Evolutionary conservation across 345 rosid species (phyloP).

Genomic region (Adansonia digitata): DNA sequence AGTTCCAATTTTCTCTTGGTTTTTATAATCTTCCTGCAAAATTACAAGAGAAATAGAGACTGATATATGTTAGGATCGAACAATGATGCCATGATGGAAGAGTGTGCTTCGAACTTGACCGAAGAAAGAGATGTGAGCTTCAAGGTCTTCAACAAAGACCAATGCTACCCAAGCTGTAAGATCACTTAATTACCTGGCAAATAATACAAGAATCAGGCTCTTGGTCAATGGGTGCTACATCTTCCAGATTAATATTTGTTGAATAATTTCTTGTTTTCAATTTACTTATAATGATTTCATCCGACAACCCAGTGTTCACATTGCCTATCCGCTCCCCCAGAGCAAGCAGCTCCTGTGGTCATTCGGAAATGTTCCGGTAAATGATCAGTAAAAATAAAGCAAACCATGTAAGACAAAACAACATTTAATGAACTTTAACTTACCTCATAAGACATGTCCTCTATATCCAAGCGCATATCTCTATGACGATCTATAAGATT

Average conservation of each 20-base stretch:
- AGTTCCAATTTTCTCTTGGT: constrained; percentile 48
- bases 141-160: background rate
- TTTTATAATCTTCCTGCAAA: constrained; percentile 57
- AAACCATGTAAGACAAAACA: background rate
- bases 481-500: constrained; percentile 59
- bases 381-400: background rate
- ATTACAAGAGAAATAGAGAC: background rate
- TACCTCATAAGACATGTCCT: constrained; percentile 89
- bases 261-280: constrained; percentile 47
- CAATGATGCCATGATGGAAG: background rate
- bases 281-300: constrained; percentile 40
- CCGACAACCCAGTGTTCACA: constrained; percentile 79
- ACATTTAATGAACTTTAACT: constrained; percentile 1
- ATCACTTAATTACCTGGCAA: constrained; percentile 62
- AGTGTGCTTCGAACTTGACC: background rate
- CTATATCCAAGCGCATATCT: constrained; percentile 92
- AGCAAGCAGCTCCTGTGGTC: constrained; percentile 72
- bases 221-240: constrained; percentile 42
- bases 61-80: constrained; percentile 3
- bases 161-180: background rate
- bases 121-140: background rate
- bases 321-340: constrained; percentile 74
- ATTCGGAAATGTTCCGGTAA: background rate
- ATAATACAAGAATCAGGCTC: constrained; percentile 70
- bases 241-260: constrained; percentile 49